Evolutionary conservation across 371 early-diverging fungal species (phyloP).

Genomic region (Mycotypha africana): DNA sequence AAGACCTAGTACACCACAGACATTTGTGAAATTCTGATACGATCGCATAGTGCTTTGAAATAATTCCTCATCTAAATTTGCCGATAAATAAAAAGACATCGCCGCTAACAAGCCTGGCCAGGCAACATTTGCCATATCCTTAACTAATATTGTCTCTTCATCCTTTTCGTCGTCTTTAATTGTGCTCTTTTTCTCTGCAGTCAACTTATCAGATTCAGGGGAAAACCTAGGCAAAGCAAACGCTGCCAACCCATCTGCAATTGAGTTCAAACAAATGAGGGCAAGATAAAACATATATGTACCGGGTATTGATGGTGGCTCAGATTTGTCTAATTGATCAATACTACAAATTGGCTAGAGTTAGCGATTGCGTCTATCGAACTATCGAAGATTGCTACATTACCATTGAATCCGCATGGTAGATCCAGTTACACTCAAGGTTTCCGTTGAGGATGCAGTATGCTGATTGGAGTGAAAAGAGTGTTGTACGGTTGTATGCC

Average conservation of each 20-base stretch:
- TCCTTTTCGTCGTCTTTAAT: conserved; percentile 42
- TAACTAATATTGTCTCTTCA: conserved; percentile 56
- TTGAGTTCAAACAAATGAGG: conserved; percentile 57
- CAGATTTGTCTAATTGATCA: conserved; percentile 90
- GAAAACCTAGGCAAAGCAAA: conserved; percentile 62
- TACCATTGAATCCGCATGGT: conserved; percentile 78
- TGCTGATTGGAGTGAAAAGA: conserved; percentile 7
- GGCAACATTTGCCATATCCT: conserved; percentile 76
- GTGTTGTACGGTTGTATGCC: conserved; percentile 1
- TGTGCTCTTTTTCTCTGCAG: conserved; percentile 1
- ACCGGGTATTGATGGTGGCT: conserved; percentile 85
- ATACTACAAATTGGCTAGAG: conserved; percentile 38
- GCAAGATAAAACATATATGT: conserved; percentile 82
- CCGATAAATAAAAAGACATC: conserved; percentile 70
- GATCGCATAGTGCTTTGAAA: conserved; percentile 69
- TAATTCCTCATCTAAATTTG: conserved; percentile 82
- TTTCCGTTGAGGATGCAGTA: background rate
- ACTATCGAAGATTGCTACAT: background rate
- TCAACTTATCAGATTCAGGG: conserved; percentile 11
- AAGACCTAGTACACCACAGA: conserved; percentile 81
- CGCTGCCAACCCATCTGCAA: conserved; percentile 70
- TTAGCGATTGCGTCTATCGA: background rate
- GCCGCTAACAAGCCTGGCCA: conserved; percentile 85
- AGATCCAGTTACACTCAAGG: conserved; percentile 45
- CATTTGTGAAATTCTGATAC: conserved; percentile 72